Evolutionary conservation across 768 basidiomycete species (phyloP), one percentile per base, ranked within the genome.

Genomic region (Holtermannia corniformis): DNA sequence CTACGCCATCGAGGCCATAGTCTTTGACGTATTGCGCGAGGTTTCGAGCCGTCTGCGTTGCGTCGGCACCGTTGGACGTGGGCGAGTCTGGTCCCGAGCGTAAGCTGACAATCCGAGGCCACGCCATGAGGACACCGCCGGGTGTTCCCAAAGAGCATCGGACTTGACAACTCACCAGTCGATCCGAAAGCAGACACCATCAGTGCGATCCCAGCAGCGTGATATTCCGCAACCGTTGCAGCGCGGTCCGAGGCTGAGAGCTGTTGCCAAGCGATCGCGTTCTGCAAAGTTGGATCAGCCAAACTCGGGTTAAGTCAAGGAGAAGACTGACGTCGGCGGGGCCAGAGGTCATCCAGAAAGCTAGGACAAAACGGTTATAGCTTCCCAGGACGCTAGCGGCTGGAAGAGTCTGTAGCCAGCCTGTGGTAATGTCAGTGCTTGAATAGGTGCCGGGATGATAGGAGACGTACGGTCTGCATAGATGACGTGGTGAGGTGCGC

Each of bases 131-230:
- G 1, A 21, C 3, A 22, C 5, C 16, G 13, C 13, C 16, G 16
- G 11, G 32, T 19, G 22, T 11, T 44, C 5, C 16, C 20, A 20
- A 12, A 14, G 27, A 19, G 22, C 7, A 16, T 11, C n/a, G 5
- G 28, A 45, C 20, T 3, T 7, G 28, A 2, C 11, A 13, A 54
- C 57, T 48, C 48, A 59, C 57, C 75, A 41, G 74, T 76, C 0
- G 81, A 73, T 26, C 82, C 82, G 61, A 83, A 85, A 1, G 77
- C 79, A 24, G 82, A 82, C 7, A 84, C 83, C 55, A 82, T 78
- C 21, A 83, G 66, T 51, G 77, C 79, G 64, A 83, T 78, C 1
- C 82, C 82, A 5, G 81, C 81, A 13, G 77, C 76, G 41, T 75
- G 72, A 61, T 83, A 84, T 49, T 79, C 73, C 0, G 77, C 65